Base-by-base conservation (phyloP, 495 filamentous ascomycete genomes). In the Hypoxylon rickii region DNA sequence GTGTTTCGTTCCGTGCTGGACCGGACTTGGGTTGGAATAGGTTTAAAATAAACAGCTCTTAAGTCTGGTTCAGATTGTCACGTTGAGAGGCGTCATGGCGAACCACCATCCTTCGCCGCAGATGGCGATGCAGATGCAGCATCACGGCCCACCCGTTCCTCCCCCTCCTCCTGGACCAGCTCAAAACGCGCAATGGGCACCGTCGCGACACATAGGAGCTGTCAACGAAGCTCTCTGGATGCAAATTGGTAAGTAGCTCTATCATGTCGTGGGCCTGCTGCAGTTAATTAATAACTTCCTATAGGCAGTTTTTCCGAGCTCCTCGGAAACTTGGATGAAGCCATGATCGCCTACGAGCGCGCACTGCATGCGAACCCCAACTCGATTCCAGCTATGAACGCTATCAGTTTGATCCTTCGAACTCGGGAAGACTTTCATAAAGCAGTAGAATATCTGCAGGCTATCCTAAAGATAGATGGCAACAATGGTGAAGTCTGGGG, bases 401-500 rank as follows among this genome's bases (percentile, higher is more conserved):
- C 90, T 29, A 96, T 97, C 44, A 94, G 92, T 20, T 83, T 87
- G 63, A 96, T 97, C 49, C 78, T 97, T 19, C 83, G 95, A 33
- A 90, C 89, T 17, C 90, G 90, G 63, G 94, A 97, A 63, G 90
- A 96, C 24, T 99, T 96, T 55, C 86, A 89, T 26, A 93, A 93
- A 66, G 94, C 94, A 2, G 87, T 96, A 19, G 95, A 97, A 62
- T 97, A 92, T 66, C 79, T 99, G 18, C 86, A 94, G 50, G 88
- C 86, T 21, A 96, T 97, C 51, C 69, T 99, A 38, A 95, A 96
- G 72, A 74, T 99, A 31, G 95, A 99, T 54, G 78, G 72, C 1
- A 86, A 79, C 50, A 97, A 94, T 68, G 94, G 94, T 19, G 94
- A 99, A 73, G 91, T 93, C 16, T 97, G 94, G 94, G 92, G 95